These are phyloP conservation scores for Ambrosia trifida DNA, from an alignment of 129 eudicot species.

Conservation along the genomic window DNA sequence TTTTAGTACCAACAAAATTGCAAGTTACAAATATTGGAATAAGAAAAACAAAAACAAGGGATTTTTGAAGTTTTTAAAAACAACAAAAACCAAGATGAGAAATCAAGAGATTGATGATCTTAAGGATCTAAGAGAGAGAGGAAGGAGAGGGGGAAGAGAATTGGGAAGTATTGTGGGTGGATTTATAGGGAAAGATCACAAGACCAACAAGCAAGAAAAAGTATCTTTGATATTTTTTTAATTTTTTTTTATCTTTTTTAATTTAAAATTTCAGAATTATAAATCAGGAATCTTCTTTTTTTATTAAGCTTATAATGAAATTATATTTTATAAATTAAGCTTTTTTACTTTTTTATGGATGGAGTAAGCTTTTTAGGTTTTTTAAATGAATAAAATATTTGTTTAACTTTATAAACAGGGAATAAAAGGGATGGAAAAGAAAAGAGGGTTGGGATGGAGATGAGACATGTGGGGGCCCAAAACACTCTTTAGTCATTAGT, in stretches of 20 bases:
- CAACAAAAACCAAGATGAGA: slow-evolving; percentile 14
- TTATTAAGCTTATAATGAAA: background rate
- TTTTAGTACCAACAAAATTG: background rate
- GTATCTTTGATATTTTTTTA: background rate
- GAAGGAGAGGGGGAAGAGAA: slow-evolving; percentile 52
- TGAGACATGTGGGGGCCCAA: slow-evolving; percentile 12
- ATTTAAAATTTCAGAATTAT: slow-evolving; percentile 14
- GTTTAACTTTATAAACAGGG: background rate
- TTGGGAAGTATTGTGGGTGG: slow-evolving; percentile 34
- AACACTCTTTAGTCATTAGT: too few relatives aligned
- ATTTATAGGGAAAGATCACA: slow-evolving; percentile 52
- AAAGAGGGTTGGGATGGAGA: background rate
- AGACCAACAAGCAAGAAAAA: slow-evolving; percentile 27
- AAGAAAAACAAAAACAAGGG: background rate
- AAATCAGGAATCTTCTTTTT: slow-evolving; percentile 16
- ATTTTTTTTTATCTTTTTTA: background rate
- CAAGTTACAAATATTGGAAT: background rate
- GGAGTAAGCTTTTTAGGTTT: too few relatives aligned
- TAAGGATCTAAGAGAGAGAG: slow-evolving; percentile 29
- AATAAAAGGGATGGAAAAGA: background rate
- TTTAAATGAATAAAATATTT: too few relatives aligned
- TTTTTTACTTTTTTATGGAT: background rate
- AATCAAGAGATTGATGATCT: slow-evolving; percentile 4
- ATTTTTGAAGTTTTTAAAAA: background rate
- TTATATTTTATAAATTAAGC: background rate